phyloP scores from a whole-genome alignment of 805 yeast species.

The Wickerhamiella spandovensis region DNA sequence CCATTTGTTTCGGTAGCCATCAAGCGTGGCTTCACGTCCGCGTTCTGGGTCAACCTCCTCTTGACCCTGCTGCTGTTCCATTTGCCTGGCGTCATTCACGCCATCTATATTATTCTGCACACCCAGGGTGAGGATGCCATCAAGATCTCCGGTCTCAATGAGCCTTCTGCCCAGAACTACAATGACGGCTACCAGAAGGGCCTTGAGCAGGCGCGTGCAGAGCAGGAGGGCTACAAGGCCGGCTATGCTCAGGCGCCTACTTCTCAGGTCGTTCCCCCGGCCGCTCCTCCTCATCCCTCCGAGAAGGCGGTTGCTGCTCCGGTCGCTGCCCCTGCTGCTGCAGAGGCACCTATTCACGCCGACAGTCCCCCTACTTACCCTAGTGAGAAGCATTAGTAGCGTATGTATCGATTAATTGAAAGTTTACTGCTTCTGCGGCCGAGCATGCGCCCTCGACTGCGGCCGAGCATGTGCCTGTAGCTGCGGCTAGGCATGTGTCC shows the following conservation, averaged over 20 bases:
- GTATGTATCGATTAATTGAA: too few relatives aligned
- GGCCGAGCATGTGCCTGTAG: too few relatives aligned
- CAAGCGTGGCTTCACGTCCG: constrained; percentile 1
- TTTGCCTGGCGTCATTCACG: constrained; percentile 6
- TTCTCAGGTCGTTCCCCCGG: not conserved
- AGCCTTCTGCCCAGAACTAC: not conserved
- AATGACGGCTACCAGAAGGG: not conserved
- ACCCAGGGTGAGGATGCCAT: not conserved
- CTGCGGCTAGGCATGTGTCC: too few relatives aligned
- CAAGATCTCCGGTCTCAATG: not conserved
- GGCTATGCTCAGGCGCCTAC: not conserved
- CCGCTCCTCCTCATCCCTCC: not conserved
- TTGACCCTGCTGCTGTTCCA: constrained; percentile 3
- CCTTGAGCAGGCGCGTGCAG: not conserved
- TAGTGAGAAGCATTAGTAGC: not conserved
- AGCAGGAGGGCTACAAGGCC: not conserved
- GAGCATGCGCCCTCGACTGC: too few relatives aligned
- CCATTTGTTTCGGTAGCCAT: constrained; percentile 1
- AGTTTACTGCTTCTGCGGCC: too few relatives aligned
- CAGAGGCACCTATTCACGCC: too few relatives aligned
- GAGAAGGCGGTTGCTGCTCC: not conserved
- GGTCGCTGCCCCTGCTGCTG: not conserved
- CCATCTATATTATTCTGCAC: constrained; percentile 4
- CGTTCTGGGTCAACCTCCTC: constrained; percentile 2
- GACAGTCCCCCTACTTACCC: not conserved